phyloP scores from a whole-genome alignment of 1,139 yeast species.

The Pichia sp. region DNA sequence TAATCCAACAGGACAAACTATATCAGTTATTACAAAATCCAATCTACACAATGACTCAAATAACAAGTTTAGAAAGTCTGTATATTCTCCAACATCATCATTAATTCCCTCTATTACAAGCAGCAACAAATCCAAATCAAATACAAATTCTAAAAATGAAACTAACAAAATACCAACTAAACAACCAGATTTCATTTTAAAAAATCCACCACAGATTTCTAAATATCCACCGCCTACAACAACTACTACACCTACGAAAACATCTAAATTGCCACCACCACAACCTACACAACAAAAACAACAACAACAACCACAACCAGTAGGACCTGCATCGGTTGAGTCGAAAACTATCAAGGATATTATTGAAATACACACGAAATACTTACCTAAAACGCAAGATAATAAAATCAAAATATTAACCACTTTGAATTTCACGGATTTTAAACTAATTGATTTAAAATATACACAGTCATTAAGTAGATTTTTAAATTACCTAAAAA shows the following conservation, averaged over 20 bases:
- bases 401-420: constrained; percentile 4
- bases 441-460: constrained; percentile 9
- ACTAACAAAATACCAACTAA: not conserved
- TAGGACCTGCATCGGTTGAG: not conserved
- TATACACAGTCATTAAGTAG: constrained; percentile 1
- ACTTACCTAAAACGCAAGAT: constrained; percentile 4
- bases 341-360: not conserved
- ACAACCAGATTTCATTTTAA: not conserved
- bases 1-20: constrained; percentile 28
- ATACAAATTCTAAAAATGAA: not conserved
- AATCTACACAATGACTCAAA: constrained; percentile 16
- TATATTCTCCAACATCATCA: not conserved
- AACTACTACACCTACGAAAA: not conserved
- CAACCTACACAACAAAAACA: not conserved
- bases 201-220: not conserved
- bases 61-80: not conserved
- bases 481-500: constrained; percentile 2
- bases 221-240: not conserved
- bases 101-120: too few species aligned
- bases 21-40: constrained; percentile 28
- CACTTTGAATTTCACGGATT: constrained; percentile 15
- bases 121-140: not conserved
- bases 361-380: constrained; percentile 6
- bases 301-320: not conserved
- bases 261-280: not conserved